Conservation (phyloP, 148 eudicot species). For the Silene uniflora region DNA sequence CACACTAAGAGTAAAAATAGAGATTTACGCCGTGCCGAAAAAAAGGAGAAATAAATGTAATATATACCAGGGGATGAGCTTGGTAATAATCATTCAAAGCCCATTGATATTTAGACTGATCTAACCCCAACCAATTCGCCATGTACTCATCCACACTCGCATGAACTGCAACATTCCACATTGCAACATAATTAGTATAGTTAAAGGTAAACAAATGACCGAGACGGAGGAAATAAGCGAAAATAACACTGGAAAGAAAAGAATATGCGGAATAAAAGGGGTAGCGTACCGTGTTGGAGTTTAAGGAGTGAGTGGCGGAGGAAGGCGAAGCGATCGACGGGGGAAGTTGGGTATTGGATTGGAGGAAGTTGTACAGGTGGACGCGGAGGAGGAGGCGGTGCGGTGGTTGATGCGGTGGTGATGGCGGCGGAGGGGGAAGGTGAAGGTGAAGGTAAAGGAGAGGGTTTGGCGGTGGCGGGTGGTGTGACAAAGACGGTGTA, state of each 20-base stretch:
- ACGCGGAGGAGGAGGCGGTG: constrained; percentile 43
- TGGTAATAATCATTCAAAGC: constrained; percentile 92
- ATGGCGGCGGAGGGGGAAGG: constrained; percentile 8
- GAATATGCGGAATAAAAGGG: neutral
- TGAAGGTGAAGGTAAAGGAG: constrained; percentile 10
- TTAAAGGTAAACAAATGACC: neutral
- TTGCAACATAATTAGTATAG: no score
- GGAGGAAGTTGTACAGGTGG: constrained; percentile 78
- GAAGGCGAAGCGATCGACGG: constrained; percentile 42
- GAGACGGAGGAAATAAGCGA: neutral
- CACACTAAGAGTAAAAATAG: no score
- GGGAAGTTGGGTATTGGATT: constrained; percentile 37
- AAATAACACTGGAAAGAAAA: no score
- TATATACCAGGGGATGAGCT: constrained; percentile 66
- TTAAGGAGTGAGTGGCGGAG: constrained; percentile 59
- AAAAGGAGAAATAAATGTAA: constrained; percentile 1
- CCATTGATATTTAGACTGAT: constrained; percentile 98
- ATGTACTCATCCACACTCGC: constrained; percentile 84
- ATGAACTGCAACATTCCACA: constrained; percentile 44
- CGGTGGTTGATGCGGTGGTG: neutral
- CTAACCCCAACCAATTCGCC: constrained; percentile 89
- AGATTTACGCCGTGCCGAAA: no score
- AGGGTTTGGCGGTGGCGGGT: constrained; percentile 23
- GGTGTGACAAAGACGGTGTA: constrained; percentile 94
- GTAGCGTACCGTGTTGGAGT: constrained; percentile 62